A percentile compares a stretch with the other conserved stretches of the same genome.
Conservation (phyloP, 257 asterid species). For the Scutellaria galericulata region DNA sequence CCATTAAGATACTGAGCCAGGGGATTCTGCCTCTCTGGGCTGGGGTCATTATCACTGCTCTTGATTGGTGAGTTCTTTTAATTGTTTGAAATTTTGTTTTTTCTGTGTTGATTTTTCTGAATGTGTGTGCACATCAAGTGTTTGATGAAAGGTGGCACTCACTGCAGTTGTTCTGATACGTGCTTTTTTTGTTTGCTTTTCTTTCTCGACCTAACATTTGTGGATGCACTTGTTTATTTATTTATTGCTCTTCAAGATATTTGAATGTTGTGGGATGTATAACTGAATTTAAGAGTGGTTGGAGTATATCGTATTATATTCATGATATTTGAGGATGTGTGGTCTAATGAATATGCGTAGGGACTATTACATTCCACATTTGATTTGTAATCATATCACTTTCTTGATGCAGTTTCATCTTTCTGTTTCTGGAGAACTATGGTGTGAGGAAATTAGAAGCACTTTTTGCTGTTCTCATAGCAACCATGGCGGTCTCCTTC, state of each 20-base stretch:
- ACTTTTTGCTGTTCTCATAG: conserved; percentile 77
- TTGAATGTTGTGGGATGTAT: background rate
- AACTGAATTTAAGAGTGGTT: conserved; percentile 29
- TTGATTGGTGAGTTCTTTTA: conserved; percentile 56
- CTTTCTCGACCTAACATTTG: background rate
- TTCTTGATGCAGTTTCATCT: conserved; percentile 64
- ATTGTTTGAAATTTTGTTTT: background rate
- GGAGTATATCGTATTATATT: conserved; percentile 20
- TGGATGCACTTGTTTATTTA: conserved; percentile 13
- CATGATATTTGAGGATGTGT: conserved; percentile 11
- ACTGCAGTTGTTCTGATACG: background rate
- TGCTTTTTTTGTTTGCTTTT: background rate
- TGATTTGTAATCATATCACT: conserved; percentile 28
- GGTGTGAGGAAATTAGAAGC: conserved; percentile 91
- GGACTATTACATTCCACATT: background rate
- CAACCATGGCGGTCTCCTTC: conserved; percentile 71
- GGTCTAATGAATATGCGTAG: background rate
- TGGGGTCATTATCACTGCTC: conserved; percentile 76
- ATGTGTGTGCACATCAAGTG: background rate
- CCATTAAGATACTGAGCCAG: conserved; percentile 64
- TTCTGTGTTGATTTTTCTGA: background rate
- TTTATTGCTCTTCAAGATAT: conserved; percentile 18
- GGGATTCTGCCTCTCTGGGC: conserved; percentile 77
- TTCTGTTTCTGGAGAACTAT: conserved; percentile 76
- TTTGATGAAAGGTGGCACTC: background rate